These are phyloP conservation scores for Parvularia atlantis DNA, from an alignment of 78 protist genomes.

Conservation along the genomic window DNA sequence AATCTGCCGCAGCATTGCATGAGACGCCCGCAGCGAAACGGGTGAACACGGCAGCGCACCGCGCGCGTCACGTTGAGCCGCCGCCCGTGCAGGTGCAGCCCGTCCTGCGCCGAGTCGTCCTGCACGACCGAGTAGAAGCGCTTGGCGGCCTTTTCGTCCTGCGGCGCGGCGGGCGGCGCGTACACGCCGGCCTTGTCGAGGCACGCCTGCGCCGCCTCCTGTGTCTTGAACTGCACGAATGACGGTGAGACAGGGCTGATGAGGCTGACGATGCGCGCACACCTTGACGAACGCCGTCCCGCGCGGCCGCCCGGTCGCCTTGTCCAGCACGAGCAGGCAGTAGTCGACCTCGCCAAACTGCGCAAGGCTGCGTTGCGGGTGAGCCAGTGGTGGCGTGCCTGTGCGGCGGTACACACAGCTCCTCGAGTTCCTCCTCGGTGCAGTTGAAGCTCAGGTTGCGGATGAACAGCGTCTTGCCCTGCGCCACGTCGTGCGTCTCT, in stretches of 20 bases:
- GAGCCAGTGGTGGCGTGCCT: background rate
- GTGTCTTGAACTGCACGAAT: background rate
- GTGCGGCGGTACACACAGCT: background rate
- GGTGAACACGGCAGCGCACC: too few species aligned
- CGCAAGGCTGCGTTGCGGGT: background rate
- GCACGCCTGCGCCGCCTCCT: background rate
- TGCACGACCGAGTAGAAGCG: background rate
- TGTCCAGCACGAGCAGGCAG: background rate
- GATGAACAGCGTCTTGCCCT: background rate
- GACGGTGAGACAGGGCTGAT: too few species aligned
- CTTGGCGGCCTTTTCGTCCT: background rate
- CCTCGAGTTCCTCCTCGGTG: background rate
- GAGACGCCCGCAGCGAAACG: too few species aligned
- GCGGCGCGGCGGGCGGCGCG: background rate
- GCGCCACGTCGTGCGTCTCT: too few species aligned
- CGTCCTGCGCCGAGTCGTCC: background rate
- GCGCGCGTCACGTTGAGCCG: background rate
- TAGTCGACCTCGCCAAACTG: background rate
- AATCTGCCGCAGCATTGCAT: too few species aligned
- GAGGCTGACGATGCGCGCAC: too few species aligned
- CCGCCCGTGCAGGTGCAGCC: background rate
- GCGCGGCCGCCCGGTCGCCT: background rate
- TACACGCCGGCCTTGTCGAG: background rate
- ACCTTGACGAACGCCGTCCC: constrained; percentile 6
- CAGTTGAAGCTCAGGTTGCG: background rate